Conservation (phyloP, 1,139 yeast genomes). For the Sugiyamaella pinicola region DNA sequence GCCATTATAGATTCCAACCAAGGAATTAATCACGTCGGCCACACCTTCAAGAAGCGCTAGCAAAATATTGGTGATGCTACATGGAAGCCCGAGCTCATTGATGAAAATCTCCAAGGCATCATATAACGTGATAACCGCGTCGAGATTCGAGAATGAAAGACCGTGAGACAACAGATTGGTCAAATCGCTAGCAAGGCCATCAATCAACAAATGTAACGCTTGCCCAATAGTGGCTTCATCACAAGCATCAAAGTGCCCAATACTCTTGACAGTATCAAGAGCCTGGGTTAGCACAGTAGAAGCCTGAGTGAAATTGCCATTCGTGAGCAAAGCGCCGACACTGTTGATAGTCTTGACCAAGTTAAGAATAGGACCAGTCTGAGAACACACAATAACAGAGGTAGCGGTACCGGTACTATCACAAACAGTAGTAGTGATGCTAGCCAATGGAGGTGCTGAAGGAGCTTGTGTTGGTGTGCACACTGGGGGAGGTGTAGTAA, state of each 20-base stretch:
- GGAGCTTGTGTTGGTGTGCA: neutral
- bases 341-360: constrained; percentile 14
- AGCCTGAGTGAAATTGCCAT: constrained; percentile 14
- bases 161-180: neutral
- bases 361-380: constrained; percentile 5
- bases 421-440: constrained; percentile 1
- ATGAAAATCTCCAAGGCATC: constrained; percentile 9
- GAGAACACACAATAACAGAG: constrained; percentile 12
- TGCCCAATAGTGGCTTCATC: constrained; percentile 10
- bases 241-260: constrained; percentile 11
- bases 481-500: constrained; percentile 1
- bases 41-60: constrained; percentile 5
- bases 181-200: constrained; percentile 6
- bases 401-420: constrained; percentile 7
- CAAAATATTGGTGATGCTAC: constrained; percentile 4
- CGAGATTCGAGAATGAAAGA: constrained; percentile 5
- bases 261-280: constrained; percentile 3
- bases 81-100: constrained; percentile 13
- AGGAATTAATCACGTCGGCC: neutral
- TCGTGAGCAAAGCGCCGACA: constrained; percentile 8
- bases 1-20: constrained; percentile 1
- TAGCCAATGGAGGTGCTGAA: neutral
- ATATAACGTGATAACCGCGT: constrained; percentile 11
- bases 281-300: constrained; percentile 8
- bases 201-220: constrained; percentile 9